phyloP scores from a whole-genome alignment of 257 asterid species.

The Salvia miltiorrhiza region DNA sequence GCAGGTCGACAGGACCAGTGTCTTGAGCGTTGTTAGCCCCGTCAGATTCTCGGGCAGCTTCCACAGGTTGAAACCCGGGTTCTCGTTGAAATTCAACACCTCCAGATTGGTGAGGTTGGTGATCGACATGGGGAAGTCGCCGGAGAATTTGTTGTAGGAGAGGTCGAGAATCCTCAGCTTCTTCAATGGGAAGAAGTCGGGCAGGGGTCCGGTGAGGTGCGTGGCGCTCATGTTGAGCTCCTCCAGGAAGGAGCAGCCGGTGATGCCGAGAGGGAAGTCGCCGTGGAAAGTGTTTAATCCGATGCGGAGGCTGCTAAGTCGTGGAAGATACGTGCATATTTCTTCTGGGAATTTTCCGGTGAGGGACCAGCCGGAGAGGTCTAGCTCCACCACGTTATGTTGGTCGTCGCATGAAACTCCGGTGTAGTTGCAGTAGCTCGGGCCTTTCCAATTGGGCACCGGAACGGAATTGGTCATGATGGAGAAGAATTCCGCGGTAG shows the following conservation, averaged over 20 bases:
- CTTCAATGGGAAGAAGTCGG: conserved; percentile 58
- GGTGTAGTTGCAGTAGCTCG: conserved; percentile 42
- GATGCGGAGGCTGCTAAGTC: conserved; percentile 43
- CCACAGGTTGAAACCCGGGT: conserved; percentile 49
- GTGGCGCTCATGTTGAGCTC: conserved; percentile 52
- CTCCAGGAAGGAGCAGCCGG: conserved; percentile 50
- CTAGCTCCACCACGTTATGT: conserved; percentile 43
- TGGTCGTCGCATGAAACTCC: conserved; percentile 68
- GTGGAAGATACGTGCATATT: conserved; percentile 62
- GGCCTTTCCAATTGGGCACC: conserved; percentile 49
- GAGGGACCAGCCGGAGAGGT: conserved; percentile 59
- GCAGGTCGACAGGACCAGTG: conserved; percentile 60
- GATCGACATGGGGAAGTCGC: conserved; percentile 74
- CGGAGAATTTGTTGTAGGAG: conserved; percentile 57
- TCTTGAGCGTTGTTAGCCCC: conserved; percentile 39
- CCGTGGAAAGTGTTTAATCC: conserved; percentile 53
- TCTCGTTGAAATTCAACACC: conserved; percentile 56
- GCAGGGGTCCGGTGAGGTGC: conserved; percentile 51
- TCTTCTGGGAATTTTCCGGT: conserved; percentile 62
- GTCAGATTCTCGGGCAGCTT: conserved; percentile 52
- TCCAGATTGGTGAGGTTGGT: conserved; percentile 63
- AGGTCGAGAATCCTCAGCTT: conserved; percentile 55
- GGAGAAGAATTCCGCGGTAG: conserved; percentile 34
- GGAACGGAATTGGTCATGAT: conserved; percentile 38
- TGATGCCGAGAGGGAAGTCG: conserved; percentile 54